Evolutionary conservation across 2,329 filamentous ascomycete species (phyloP).

Genomic region (Phaeosphaeriaceae sp.): DNA sequence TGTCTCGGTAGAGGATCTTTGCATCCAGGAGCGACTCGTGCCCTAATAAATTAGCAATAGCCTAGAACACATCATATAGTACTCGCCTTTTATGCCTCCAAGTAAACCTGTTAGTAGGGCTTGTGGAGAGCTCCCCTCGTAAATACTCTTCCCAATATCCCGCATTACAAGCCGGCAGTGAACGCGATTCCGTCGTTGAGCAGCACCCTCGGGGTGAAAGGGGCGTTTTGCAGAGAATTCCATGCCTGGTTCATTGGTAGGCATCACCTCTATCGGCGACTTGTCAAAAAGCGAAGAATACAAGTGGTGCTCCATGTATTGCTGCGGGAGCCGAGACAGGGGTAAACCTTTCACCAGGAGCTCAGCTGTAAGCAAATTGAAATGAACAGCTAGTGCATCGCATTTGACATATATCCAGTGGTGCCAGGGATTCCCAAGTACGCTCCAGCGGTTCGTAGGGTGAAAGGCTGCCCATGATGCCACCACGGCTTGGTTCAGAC

Average conservation of each 20-base stretch:
- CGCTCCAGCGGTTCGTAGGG: conserved; percentile 4
- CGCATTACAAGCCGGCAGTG: too few species aligned
- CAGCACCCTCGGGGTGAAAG: conserved; percentile 1
- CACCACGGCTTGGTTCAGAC: conserved; percentile 6
- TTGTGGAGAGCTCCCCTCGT: too few species aligned
- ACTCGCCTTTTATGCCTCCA: too few species aligned
- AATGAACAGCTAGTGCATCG: conserved; percentile 35
- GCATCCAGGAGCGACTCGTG: too few species aligned
- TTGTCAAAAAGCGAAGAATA: conserved; percentile 55
- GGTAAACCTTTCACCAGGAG: conserved; percentile 60
- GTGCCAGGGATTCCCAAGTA: not conserved
- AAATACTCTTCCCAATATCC: too few species aligned
- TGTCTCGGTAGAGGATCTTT: too few species aligned
- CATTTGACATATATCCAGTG: conserved; percentile 35
- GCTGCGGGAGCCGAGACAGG: conserved; percentile 53
- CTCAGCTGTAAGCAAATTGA: conserved; percentile 58
- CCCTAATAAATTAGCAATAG: too few species aligned
- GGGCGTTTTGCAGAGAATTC: conserved; percentile 45
- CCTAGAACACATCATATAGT: too few species aligned
- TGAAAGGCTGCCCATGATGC: conserved; percentile 9
- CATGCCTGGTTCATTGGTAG: conserved; percentile 48
- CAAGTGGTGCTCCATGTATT: conserved; percentile 50
- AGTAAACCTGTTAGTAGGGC: too few species aligned
- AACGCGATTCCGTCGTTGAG: too few species aligned
- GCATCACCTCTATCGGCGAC: conserved; percentile 52